These are phyloP conservation scores for Ophiocordyceps sinensis DNA, from an alignment of 2,329 filamentous ascomycete species.

Conservation along the genomic window DNA sequence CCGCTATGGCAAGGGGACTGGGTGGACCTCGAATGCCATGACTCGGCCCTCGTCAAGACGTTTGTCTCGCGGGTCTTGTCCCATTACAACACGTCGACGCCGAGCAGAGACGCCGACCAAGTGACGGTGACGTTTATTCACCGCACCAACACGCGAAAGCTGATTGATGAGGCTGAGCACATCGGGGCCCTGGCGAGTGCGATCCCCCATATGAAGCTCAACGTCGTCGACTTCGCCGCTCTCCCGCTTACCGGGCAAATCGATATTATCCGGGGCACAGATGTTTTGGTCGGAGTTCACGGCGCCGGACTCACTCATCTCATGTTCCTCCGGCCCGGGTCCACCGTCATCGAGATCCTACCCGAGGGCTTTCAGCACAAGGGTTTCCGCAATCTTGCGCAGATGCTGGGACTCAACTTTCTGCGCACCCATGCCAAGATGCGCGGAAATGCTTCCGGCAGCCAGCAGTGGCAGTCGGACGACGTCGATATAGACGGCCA, in stretches of 20 bases:
- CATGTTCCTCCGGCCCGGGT: constrained; percentile 22
- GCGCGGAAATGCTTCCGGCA: neutral
- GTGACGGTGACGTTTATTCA: no score
- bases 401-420: constrained; percentile 20
- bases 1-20: no score
- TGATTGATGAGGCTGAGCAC: no score
- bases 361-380: constrained; percentile 11
- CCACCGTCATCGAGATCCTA: constrained; percentile 26
- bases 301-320: constrained; percentile 27
- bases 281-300: constrained; percentile 27
- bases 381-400: constrained; percentile 25
- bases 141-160: no score
- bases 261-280: constrained; percentile 6
- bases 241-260: neutral
- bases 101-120: no score
- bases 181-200: no score
- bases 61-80: no score
- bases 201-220: no score
- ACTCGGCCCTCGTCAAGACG: no score
- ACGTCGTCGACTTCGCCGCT: no score
- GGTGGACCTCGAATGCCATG: no score
- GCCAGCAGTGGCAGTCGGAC: constrained; percentile 1
- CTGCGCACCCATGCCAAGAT: constrained; percentile 19
- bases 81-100: no score
- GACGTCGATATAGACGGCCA: neutral